Base-by-base conservation (phyloP, 202 grass and related monocot genomes). In the Panicum virgatum region DNA sequence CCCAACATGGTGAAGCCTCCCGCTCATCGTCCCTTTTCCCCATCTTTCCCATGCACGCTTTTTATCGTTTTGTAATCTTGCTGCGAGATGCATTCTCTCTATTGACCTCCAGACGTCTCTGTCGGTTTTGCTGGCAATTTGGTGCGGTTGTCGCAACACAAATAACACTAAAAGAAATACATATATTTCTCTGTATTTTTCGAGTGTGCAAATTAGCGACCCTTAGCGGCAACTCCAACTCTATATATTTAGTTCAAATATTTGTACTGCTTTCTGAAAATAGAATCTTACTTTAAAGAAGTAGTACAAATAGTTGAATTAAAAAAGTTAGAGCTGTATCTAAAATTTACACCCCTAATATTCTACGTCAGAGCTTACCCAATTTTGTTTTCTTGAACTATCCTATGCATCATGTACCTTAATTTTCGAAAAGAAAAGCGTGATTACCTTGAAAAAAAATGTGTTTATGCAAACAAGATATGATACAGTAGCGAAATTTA, bases 11-110 rank as follows among this genome's bases (percentile, higher is more conserved):
- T 54, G 76, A 91, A 74, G 64, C 36, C 62, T 37, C 72, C 36
- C 27, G 59, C 72, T 58, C 62, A 73, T 74, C 16, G 9, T 59
- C 60, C 40, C 64, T 68, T 79, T 78, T 53, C 36, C 0, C 48
- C 38, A 48, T 36, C 61, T 84, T 77, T 90, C 75, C 75, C 32
- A 71, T 30, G 18, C 15, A 25, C 29, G 32, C 48, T 69, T 71
- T 83, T 71, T 90, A 75, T 83, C 69, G 1, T 2, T 38, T 82
- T 45, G n/a, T 44, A 79, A 75, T 74, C 68, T 19, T 85, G 71
- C 46, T 72, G 61, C 62, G 26, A 68, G 32, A 13, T 46, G 27
- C 71, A 58, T 69, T 58, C 15, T 57, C 19, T 63, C 46, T 39
- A 71, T 76, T 80, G 72, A 76, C 82, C 42, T 51, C 2, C 32